Percentiles rank a stretch among this genome's conserved stretches.
phyloP scores from a whole-genome alignment of 2,329 filamentous ascomycete genomes.

The Bipolaris gigantea region DNA sequence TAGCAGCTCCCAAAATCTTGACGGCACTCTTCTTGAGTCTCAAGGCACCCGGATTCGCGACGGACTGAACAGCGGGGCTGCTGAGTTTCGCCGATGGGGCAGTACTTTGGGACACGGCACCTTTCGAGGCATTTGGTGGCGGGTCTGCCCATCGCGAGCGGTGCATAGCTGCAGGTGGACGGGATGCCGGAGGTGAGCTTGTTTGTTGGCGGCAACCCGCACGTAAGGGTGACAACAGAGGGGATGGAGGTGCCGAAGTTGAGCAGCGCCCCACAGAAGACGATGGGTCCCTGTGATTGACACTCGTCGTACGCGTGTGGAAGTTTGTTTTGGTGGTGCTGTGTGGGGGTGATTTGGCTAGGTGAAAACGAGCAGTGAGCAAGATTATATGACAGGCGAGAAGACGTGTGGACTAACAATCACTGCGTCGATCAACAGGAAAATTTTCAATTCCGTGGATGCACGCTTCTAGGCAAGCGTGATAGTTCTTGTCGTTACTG shows the following conservation, averaged over 20 bases:
- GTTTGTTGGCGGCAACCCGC: background rate
- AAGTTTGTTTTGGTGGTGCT: constrained; percentile 4
- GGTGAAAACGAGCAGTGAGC: background rate
- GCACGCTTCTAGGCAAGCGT: constrained; percentile 18
- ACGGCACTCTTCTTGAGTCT: constrained; percentile 37
- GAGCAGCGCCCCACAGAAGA: background rate
- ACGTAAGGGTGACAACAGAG: constrained; percentile 12
- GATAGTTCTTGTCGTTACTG: constrained; percentile 18
- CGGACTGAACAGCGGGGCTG: constrained; percentile 26
- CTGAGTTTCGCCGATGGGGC: background rate
- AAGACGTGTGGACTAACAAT: constrained; percentile 5
- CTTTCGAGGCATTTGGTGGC: constrained; percentile 2
- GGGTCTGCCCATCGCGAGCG: constrained; percentile 11
- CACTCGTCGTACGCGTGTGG: background rate
- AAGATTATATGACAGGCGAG: background rate
- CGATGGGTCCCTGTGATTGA: background rate
- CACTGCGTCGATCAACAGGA: constrained; percentile 7
- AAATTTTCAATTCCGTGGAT: constrained; percentile 23
- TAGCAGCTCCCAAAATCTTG: constrained; percentile 28
- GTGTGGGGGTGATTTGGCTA: constrained; percentile 4
- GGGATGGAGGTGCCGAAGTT: constrained; percentile 3
- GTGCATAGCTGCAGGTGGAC: constrained; percentile 15
- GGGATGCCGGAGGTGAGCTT: background rate
- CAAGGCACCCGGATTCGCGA: constrained; percentile 14
- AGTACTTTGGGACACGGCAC: background rate